Conservation (phyloP, 257 asterid genomes). For the Pogostemon cablin region DNA sequence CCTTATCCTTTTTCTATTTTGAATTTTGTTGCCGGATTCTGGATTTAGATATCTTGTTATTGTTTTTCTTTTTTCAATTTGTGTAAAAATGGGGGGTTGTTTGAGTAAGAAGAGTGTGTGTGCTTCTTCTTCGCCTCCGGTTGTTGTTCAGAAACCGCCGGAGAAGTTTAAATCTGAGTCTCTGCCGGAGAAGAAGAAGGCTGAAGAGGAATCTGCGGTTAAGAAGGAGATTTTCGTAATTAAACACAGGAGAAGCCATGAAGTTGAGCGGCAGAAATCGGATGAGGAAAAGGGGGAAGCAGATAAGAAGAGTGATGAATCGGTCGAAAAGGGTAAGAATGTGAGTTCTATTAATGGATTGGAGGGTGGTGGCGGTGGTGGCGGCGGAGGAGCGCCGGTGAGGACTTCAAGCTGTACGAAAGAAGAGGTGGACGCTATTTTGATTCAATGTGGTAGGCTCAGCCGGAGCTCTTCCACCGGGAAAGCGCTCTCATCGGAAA, state of each 20-base stretch:
- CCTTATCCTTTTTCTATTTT: conserved; percentile 31
- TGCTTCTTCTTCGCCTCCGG: conserved; percentile 47
- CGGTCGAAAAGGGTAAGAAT: conserved; percentile 35
- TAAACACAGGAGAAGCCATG: conserved; percentile 83
- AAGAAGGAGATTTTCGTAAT: conserved; percentile 78
- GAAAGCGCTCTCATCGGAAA: conserved; percentile 48
- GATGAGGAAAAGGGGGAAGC: conserved; percentile 55
- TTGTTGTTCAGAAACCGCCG: conserved; percentile 39
- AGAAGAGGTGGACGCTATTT: conserved; percentile 91
- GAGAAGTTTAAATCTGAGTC: conserved; percentile 43
- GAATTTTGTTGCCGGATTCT: neutral
- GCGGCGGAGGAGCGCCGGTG: conserved; percentile 53
- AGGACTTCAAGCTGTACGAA: conserved; percentile 94
- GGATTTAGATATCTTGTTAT: neutral
- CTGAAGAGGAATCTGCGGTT: conserved; percentile 44
- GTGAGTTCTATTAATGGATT: conserved; percentile 12
- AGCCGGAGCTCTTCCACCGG: conserved; percentile 91
- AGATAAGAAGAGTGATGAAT: conserved; percentile 34
- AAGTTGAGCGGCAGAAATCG: conserved; percentile 49
- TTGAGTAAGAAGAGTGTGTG: conserved; percentile 77
- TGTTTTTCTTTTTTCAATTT: conserved; percentile 28
- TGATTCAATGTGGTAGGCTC: conserved; percentile 95
- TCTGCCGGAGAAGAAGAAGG: conserved; percentile 46
- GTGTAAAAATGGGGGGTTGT: conserved; percentile 76
- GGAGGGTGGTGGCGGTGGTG: conserved; percentile 25